phyloP scores from a whole-genome alignment of 306 rosid species.

The Purshia tridentata region DNA sequence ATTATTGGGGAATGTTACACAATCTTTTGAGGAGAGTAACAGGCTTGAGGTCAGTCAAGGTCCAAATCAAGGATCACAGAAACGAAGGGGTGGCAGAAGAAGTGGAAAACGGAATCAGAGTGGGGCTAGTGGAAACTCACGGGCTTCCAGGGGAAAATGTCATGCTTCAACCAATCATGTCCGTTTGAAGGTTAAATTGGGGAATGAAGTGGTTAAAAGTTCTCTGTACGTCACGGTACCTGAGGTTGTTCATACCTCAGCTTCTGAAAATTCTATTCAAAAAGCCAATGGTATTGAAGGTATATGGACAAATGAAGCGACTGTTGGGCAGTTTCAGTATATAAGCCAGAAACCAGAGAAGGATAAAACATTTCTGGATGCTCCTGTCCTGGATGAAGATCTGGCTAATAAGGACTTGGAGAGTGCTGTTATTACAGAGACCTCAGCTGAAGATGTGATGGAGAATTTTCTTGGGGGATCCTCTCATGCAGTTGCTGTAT shows the following conservation, averaged over 20 bases:
- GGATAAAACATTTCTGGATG: constrained; percentile 28
- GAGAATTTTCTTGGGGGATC: constrained; percentile 38
- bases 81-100: constrained; percentile 45
- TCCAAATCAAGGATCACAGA: constrained; percentile 46
- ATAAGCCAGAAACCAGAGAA: constrained; percentile 35
- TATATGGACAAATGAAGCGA: constrained; percentile 33
- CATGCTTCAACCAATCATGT: constrained; percentile 43
- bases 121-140: constrained; percentile 42
- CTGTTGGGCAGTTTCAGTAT: constrained; percentile 34
- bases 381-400: constrained; percentile 42
- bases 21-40: constrained; percentile 51
- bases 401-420: constrained; percentile 46
- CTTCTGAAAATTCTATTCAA: constrained; percentile 40
- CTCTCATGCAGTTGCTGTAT: constrained; percentile 42
- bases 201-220: constrained; percentile 54
- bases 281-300: constrained; percentile 35
- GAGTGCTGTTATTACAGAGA: constrained; percentile 38
- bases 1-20: constrained; percentile 53
- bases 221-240: constrained; percentile 50
- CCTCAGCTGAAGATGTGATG: constrained; percentile 41
- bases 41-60: constrained; percentile 43
- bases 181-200: constrained; percentile 82
- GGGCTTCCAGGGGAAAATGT: constrained; percentile 41
- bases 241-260: constrained; percentile 43
- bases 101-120: constrained; percentile 45